These are phyloP conservation scores for Botryosphaeria dothidea DNA, from an alignment of 2,329 filamentous ascomycete species.

Conservation along the genomic window DNA sequence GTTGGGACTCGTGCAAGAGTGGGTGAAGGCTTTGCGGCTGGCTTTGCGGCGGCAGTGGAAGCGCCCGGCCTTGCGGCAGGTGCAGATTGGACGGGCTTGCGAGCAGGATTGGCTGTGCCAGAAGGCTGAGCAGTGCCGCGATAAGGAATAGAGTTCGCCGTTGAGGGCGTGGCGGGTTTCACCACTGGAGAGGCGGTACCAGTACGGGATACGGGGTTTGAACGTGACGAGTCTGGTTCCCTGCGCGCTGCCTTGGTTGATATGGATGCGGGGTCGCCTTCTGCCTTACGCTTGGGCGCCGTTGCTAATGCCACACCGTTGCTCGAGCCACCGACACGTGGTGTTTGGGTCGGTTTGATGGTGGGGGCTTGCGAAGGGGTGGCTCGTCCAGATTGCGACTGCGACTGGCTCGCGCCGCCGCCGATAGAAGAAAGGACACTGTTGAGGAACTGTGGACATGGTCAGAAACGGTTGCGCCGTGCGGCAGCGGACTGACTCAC, in stretches of 20 bases:
- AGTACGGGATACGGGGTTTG: constrained; percentile 19
- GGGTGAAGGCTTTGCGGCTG: constrained; percentile 23
- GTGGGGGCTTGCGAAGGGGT: constrained; percentile 26
- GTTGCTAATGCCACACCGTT: constrained; percentile 32
- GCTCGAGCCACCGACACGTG: constrained; percentile 14
- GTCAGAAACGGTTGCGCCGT: constrained; percentile 1
- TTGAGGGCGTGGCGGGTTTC: not conserved
- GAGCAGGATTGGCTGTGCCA: constrained; percentile 27
- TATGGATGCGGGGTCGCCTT: constrained; percentile 32
- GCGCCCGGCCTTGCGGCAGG: constrained; percentile 22
- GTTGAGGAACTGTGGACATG: constrained; percentile 29
- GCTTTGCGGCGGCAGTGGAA: constrained; percentile 20
- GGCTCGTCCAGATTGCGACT: constrained; percentile 22
- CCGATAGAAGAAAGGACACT: constrained; percentile 39
- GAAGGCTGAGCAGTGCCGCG: constrained; percentile 38
- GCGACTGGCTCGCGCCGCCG: constrained; percentile 28
- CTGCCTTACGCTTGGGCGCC: constrained; percentile 43
- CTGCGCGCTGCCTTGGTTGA: constrained; percentile 37
- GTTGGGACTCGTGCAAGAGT: constrained; percentile 13
- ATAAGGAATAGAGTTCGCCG: constrained; percentile 32
- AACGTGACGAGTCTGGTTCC: constrained; percentile 25
- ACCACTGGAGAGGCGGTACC: constrained; percentile 13
- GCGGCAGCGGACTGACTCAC: constrained; percentile 29
- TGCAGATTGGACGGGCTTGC: constrained; percentile 29
- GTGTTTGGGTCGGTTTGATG: constrained; percentile 11